Evolutionary conservation across 768 basidiomycete species (phyloP), one percentile per base, ranked within the genome.

Genomic region (Sarcodon sp.): DNA sequence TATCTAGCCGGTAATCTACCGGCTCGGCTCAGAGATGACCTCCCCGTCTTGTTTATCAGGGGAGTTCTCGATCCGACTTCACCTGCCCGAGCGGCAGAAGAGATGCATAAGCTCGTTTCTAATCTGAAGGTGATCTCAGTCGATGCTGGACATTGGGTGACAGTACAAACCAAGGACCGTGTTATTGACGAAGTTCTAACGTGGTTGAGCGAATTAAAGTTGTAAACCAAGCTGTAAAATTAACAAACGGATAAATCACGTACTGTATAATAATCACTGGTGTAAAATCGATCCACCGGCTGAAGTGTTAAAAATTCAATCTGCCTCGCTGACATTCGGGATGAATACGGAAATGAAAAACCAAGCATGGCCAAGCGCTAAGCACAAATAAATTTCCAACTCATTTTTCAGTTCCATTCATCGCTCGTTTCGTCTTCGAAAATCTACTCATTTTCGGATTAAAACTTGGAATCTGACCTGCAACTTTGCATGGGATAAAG

Each of bases 121-220:
- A 61, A 63, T 18, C 61, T 80, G 18, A 70, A 75, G 50, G 68
- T 74, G 45, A 61, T 81, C 27, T 67, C 69, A 8, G 49, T 84
- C 8, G 70, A 79, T 44, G 64, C 59, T 21, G 80, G 81, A 2
- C 84, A 86, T 57, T 87, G 84, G 83, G 44, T 87, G 1, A 71
- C 83, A 76, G 50, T 80, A 1, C 76, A 86, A 54, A 74, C 75
- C 18, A 69, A 70, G 34, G 73, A 81, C 41, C 67, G 67, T 21
- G 67, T 86, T 31, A 75, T 74, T 0, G 57, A 71, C 21, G 44
- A 32, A n/a, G 52, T 54, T 1, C 4, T 53, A 7, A 21, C 10
- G 8, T 51, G 51, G 50, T 32, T 51, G 16, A 45, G 46, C 1
- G 32, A 37, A 27, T n/a, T 43, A 16, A 34, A 8, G 10, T n/a